Evolutionary conservation across 345 rosid genomes (phyloP), one percentile per base, ranked within the genome.

Genomic region (Hibiscus tridactylites): DNA sequence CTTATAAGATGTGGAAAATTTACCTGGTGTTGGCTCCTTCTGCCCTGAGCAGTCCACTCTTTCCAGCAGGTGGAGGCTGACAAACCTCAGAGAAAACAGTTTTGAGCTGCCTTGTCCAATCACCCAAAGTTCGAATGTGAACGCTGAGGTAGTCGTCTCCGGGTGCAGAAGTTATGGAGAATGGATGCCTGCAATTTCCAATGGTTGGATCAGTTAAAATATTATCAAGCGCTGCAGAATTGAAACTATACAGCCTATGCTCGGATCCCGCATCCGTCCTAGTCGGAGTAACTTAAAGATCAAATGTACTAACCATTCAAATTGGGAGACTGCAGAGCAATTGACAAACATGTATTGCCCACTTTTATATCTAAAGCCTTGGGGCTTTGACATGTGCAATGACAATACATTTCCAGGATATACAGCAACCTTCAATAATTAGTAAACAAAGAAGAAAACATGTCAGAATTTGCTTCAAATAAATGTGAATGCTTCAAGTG

Each of bases 301-400:
- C 37, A 29, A 68, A 59, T 9, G 5, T 12, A 73, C 66, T 7
- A 65, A 80, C 92, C 96, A 92, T 74, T 92, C 94, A 28, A 92
- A 92, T 2, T 92, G 89, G 50, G 97, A 92, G 57, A 92, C 96
- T 1, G 92, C 92, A 15, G 84, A 61, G 76, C 97, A 90, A 50
- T 90, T 88, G 61, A 92, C 92, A 63, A 92, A 92, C 94, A 92
- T 92, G 90, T 87, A 92, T 56, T 92, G 97, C 62, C 97, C 97
- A 60, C 97, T 90, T 74, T 85, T 90, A 83, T 92, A 88, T 78
- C 77, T 90, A 83, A 92, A 90, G 2, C 96, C 96, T 28, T 86
- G 86, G 16, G 98, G 98, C 80, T 87, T 90, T 10, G 96, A 88
- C 95, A 90, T 84, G 85, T 85, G 89, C 79, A 92, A 76, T 29